Evolutionary conservation across 169 alveolate species (phyloP), one percentile per base, ranked within the genome.

Genomic region (Plasmodium cynomolgi): DNA sequence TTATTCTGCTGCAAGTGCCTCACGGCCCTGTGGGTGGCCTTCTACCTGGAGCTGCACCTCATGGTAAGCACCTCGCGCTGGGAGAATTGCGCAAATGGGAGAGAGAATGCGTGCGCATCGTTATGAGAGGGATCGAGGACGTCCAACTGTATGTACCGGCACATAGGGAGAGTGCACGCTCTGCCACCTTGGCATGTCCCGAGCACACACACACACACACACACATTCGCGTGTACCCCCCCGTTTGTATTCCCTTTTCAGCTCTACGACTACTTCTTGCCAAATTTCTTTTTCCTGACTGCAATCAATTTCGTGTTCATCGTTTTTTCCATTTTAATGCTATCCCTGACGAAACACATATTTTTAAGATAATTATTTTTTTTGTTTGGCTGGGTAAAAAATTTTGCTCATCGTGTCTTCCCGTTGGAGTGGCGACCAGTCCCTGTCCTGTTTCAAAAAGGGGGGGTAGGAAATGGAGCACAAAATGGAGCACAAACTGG

Each of bases 221-320:
- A n/a, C 4, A 83, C 15, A 33, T 26, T 56, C n/a, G 20, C 15
- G 23, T 31, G 15, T 23, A 81, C 80, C 41, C 72, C 20, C 20
- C 71, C 80, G 13, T 75, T 77, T 39, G 74, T 33, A 23, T 84
- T 74, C 50, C 81, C 41, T 29, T 86, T 86, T 75, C 93, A 86
- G 93, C 79, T 86, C n/a, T 29, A 77, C 54, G 93, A 86, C 41
- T 77, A 86, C 71, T 86, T 86, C 47, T 20, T 86, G 17, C 93
- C 93, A 39, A 86, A 86, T n/a, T 75, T 20, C 41, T 77, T 86
- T 56, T 75, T 54, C 23, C 33, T 86, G 31, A 20, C 81, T 9
- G 8, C 73, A 50, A 77, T 86, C 2, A 26, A 39, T 26, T 26
- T 86, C 8, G 71, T 77, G 29, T 56, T 31, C 81, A 75, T 56